Evolutionary conservation across 139 green algal genomes (phyloP).

Genomic region (Micractinium conductrix): DNA sequence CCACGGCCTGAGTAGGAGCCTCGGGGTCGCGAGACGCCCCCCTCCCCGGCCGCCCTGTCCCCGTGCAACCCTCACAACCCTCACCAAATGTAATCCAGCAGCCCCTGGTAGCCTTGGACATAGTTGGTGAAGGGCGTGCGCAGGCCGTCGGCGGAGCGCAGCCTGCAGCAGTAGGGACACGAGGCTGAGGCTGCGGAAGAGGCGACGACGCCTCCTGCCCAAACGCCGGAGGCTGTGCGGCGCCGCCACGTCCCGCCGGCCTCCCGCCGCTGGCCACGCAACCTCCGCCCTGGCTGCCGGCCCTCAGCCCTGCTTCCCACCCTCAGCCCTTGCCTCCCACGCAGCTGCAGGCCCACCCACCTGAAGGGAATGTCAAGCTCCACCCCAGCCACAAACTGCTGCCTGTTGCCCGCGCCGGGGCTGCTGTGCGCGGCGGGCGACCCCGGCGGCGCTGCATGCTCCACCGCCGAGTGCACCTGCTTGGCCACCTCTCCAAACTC

Average conservation of each 20-base stretch:
- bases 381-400: constrained; percentile 49
- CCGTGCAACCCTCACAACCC: too few relatives aligned
- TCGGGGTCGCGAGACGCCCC: too few relatives aligned
- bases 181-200: background rate
- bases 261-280: too few relatives aligned
- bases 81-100: constrained; percentile 86
- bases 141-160: constrained; percentile 67
- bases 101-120: constrained; percentile 81
- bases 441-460: background rate
- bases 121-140: constrained; percentile 86
- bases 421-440: background rate
- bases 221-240: too few relatives aligned
- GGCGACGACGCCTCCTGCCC: background rate
- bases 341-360: too few relatives aligned
- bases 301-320: too few relatives aligned
- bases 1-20: too few relatives aligned
- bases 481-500: constrained; percentile 37
- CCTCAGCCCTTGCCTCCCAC: too few relatives aligned
- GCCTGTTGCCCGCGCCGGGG: background rate
- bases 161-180: background rate
- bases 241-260: too few relatives aligned
- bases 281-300: too few relatives aligned
- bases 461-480: constrained; percentile 36
- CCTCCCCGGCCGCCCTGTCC: too few relatives aligned
- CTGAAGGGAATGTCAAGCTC: constrained; percentile 62